Percentiles rank a stretch among this genome's conserved stretches.
phyloP scores from a whole-genome alignment of 1,139 yeast genomes.

The Ogataea hybrid region DNA sequence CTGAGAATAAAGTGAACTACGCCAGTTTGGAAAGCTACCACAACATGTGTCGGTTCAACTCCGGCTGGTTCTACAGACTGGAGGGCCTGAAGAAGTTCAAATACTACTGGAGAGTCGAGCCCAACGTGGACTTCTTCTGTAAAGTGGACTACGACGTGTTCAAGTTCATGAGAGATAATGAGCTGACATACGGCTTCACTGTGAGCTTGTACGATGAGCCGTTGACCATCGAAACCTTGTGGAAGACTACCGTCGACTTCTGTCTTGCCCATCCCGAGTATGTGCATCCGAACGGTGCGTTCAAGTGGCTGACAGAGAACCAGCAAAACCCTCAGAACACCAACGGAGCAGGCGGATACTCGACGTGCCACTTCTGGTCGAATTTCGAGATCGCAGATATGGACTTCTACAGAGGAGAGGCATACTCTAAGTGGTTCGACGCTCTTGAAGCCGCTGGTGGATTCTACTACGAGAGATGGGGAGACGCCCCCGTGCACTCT shows the following conservation, averaged over 20 bases:
- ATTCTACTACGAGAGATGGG: constrained; percentile 58
- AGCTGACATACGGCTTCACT: constrained; percentile 49
- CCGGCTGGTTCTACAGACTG: constrained; percentile 44
- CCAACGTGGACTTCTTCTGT: constrained; percentile 43
- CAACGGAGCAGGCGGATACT: constrained; percentile 42
- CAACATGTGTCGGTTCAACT: constrained; percentile 52
- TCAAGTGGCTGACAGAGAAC: constrained; percentile 50
- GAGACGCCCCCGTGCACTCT: constrained; percentile 58
- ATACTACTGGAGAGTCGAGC: constrained; percentile 56
- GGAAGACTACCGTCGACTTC: constrained; percentile 48
- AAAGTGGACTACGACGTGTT: constrained; percentile 50
- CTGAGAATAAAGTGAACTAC: constrained; percentile 40
- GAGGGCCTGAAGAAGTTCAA: constrained; percentile 40
- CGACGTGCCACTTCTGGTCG: constrained; percentile 60
- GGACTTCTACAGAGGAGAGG: constrained; percentile 51
- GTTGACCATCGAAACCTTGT: constrained; percentile 40
- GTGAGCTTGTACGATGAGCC: constrained; percentile 46
- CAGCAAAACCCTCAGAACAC: constrained; percentile 44
- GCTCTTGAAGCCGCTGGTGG: constrained; percentile 49
- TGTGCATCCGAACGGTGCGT: constrained; percentile 44
- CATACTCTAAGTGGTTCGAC: constrained; percentile 48
- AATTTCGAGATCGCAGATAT: constrained; percentile 55
- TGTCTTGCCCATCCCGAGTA: constrained; percentile 45
- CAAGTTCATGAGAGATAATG: constrained; percentile 46
- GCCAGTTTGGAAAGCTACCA: constrained; percentile 45